Percentiles rank a stretch among this genome's conserved stretches.
phyloP scores from a whole-genome alignment of 768 basidiomycete species.

The Serendipita vermifera region DNA sequence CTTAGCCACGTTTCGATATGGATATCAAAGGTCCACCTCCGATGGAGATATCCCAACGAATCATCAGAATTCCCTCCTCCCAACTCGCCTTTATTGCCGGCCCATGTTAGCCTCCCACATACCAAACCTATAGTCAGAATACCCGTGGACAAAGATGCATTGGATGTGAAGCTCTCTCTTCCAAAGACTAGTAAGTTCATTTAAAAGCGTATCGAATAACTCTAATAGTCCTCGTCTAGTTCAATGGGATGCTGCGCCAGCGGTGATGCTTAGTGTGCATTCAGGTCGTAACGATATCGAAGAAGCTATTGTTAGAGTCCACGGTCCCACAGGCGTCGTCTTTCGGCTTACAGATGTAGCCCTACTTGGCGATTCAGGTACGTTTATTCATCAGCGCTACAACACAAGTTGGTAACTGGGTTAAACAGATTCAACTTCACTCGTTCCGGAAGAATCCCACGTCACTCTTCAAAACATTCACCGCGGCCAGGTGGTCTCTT shows the following conservation, averaged over 20 bases:
- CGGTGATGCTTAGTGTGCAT: conserved; percentile 42
- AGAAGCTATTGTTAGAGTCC: conserved; percentile 40
- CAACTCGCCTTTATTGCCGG: too few relatives aligned
- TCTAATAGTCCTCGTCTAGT: conserved; percentile 30
- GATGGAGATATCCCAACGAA: background rate
- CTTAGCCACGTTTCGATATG: background rate
- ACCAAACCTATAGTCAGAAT: conserved; percentile 42
- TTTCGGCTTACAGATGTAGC: conserved; percentile 13
- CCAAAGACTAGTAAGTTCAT: conserved; percentile 21
- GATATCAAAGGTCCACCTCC: background rate
- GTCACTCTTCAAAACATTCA: conserved; percentile 8
- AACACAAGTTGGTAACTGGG: background rate
- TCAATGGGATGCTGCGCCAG: conserved; percentile 47
- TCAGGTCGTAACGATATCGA: conserved; percentile 58
- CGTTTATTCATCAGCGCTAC: background rate
- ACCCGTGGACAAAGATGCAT: conserved; percentile 44
- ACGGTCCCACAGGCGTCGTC: conserved; percentile 35
- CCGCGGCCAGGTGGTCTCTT: background rate
- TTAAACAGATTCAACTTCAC: conserved; percentile 1
- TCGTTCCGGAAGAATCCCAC: background rate
- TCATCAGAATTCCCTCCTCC: background rate
- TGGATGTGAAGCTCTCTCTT: conserved; percentile 43
- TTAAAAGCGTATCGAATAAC: background rate
- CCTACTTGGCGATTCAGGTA: conserved; percentile 7
- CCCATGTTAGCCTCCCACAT: too few relatives aligned